Base-by-base conservation (phyloP, 805 yeast species). In the Tetrapisispora namnaoensis region DNA sequence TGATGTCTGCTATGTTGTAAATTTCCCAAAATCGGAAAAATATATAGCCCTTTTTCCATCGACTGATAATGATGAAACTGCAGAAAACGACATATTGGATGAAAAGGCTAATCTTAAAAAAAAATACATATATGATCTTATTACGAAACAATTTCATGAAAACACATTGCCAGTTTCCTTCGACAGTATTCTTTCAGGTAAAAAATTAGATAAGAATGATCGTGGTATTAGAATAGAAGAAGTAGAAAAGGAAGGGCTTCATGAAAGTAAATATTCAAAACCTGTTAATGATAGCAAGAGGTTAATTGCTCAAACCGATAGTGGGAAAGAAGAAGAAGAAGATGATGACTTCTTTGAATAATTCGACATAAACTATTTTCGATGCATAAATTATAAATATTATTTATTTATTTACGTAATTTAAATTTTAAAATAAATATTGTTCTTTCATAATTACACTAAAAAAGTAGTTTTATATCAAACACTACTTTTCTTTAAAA, bases 1-100 rank as follows among this genome's bases (percentile, higher is more conserved):
- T 9, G 95, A 89, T 57, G 67, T 83, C 27, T 85, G 85, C 32
- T 90, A 90, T 62, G 79, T 82, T 13, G 74, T 81, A 17, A 75
- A 83, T 61, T 90, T 80, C 70, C 96, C 98, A 34, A 79, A 77
- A 59, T 76, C 81, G 45, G 81, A 79, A 58, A 89, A 87, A 67
- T 90, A 90, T 64, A 77, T 86, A 35, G 78, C 96, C 0, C 66
- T 90, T 51, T 90, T 80, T 64, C 89, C 93, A 60, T 37, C 47
- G 11, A 62, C 78, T 63, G 63, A 56, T 21, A 51, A 51, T n/a
- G 55, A 51, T 16, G 57, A 56, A n/a, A 47, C 44, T 40, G 49
- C 48, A 44, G 49, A 48, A 39, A 44, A 42, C 13, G 56, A 51
- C 3, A 18, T 13, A 4, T 16, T 5, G 4, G 21, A 30, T 43